Evolutionary conservation across 331 rosid genomes (phyloP), one percentile per base, ranked within the genome.

Genomic region (Acacia concinna): DNA sequence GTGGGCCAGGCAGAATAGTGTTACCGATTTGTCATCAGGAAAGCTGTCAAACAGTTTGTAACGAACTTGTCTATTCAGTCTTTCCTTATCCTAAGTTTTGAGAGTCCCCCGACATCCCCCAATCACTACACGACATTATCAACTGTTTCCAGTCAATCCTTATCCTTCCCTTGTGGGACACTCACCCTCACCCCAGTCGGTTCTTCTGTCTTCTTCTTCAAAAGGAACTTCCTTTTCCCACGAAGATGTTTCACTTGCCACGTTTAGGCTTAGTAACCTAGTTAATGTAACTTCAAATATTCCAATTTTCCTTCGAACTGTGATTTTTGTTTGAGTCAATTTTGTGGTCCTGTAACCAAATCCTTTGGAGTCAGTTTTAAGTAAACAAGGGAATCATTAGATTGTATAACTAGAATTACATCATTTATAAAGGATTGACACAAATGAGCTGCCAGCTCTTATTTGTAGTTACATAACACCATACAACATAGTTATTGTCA

Each of bases 11-110:
- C 52, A 60, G 81, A 79, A 81, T 71, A 81, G 76, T 68, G 76
- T 68, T 30, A 56, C 10, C 5, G 35, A 56, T 25, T 60, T 60
- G 67, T 60, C 68, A 80, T 84, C 21, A 23, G 38, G 83, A 57
- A 68, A 81, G 25, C 67, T 88, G 81, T 73, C 77, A 38, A 68
- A 63, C 71, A 79, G 79, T 71, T 75, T 2, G 56, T 71, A 84
- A 77, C 79, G 5, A 76, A 84, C 84, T 74, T 78, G 85, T 85
- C 92, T 60, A 80, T 81, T 84, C 88, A 23, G 52, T n/a, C 75
- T 46, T 68, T 27, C 77, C 86, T 81, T 78, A 84, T 87, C 85
- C 81, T 18, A 68, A 66, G 63, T 21, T 74, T 75, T 84, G 62
- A 18, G 62, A n/a, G n/a, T n/a, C n/a, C n/a, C n/a, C n/a, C n/a